These are phyloP conservation scores for Lodderomyces pseudojiufengensis DNA, from an alignment of 1,139 yeast genomes.

Conservation along the genomic window DNA sequence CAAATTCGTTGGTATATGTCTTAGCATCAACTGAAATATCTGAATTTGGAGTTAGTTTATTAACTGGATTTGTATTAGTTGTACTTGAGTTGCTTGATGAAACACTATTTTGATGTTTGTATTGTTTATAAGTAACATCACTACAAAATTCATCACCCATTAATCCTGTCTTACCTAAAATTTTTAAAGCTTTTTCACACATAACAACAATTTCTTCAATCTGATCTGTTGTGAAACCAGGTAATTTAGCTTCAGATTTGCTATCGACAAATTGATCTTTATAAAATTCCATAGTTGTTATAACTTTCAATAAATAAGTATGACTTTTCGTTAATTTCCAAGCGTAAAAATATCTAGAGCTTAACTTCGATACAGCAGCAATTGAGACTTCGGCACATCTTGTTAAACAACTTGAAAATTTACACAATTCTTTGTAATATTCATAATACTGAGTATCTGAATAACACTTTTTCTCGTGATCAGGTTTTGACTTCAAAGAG, in stretches of 20 bases:
- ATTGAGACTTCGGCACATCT: slow-evolving; percentile 36
- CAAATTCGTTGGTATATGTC: slow-evolving; percentile 17
- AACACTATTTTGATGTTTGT: slow-evolving; percentile 2
- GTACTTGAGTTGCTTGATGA: slow-evolving; percentile 5
- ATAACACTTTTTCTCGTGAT: slow-evolving; percentile 17
- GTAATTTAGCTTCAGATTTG: slow-evolving; percentile 11
- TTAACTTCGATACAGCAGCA: slow-evolving; percentile 33
- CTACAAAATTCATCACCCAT: slow-evolving; percentile 14
- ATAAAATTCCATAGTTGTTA: slow-evolving; percentile 31
- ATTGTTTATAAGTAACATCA: slow-evolving; percentile 9
- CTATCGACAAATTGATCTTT: slow-evolving; percentile 14
- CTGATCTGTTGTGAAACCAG: slow-evolving; percentile 20
- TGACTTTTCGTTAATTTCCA: slow-evolving; percentile 51
- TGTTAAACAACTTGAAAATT: slow-evolving; percentile 29
- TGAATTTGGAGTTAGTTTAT: slow-evolving; percentile 11
- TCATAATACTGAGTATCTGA: slow-evolving; percentile 18
- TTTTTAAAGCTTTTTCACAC: slow-evolving; percentile 23
- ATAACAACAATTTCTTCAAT: slow-evolving; percentile 27
- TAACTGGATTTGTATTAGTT: slow-evolving; percentile 2
- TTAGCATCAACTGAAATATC: slow-evolving; percentile 10
- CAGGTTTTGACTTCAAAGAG: slow-evolving; percentile 14
- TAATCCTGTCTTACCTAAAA: slow-evolving; percentile 17
- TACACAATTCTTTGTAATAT: slow-evolving; percentile 23
- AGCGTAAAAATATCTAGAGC: slow-evolving; percentile 46
- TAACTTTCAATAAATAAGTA: slow-evolving; percentile 26